These are phyloP conservation scores for Aquanectria penicillioides DNA, from an alignment of 2,329 filamentous ascomycete species.

Conservation along the genomic window DNA sequence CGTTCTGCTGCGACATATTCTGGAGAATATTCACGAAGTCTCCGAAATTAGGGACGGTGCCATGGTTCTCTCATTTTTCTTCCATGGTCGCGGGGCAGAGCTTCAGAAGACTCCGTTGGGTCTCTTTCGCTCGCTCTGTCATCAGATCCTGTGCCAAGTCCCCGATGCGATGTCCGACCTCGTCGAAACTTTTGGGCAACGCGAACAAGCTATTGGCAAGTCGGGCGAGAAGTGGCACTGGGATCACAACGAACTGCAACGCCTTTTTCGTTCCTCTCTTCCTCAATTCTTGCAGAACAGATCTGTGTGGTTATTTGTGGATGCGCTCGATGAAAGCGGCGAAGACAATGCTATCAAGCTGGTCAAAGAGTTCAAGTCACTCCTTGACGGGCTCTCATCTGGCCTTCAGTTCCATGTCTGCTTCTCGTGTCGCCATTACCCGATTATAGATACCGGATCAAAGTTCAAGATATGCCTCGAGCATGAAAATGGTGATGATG, in stretches of 20 bases:
- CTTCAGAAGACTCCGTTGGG: background rate
- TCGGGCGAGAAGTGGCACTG: conserved; percentile 40
- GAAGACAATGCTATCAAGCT: conserved; percentile 35
- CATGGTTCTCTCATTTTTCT: background rate
- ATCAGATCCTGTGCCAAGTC: conserved; percentile 43
- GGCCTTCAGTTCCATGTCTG: conserved; percentile 37
- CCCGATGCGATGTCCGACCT: conserved; percentile 32
- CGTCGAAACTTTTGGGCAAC: conserved; percentile 22
- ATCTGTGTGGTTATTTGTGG: conserved; percentile 44
- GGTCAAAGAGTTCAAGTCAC: conserved; percentile 23
- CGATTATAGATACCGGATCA: conserved; percentile 34
- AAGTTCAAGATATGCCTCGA: conserved; percentile 43
- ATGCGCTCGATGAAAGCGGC: conserved; percentile 49
- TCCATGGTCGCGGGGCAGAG: background rate
- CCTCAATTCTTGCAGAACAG: conserved; percentile 28
- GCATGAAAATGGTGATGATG: conserved; percentile 44
- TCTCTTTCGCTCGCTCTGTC: conserved; percentile 34
- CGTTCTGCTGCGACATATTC: background rate
- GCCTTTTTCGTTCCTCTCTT: conserved; percentile 33
- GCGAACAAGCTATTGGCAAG: conserved; percentile 14
- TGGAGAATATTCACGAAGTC: background rate
- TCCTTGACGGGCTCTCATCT: conserved; percentile 31
- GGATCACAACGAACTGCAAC: conserved; percentile 35
- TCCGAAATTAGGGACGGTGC: background rate
- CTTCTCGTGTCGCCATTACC: conserved; percentile 47